Evolutionary conservation across 2,329 filamentous ascomycete genomes (phyloP), one percentile per base, ranked within the genome.

Genomic region (Alternaria ethzedia): DNA sequence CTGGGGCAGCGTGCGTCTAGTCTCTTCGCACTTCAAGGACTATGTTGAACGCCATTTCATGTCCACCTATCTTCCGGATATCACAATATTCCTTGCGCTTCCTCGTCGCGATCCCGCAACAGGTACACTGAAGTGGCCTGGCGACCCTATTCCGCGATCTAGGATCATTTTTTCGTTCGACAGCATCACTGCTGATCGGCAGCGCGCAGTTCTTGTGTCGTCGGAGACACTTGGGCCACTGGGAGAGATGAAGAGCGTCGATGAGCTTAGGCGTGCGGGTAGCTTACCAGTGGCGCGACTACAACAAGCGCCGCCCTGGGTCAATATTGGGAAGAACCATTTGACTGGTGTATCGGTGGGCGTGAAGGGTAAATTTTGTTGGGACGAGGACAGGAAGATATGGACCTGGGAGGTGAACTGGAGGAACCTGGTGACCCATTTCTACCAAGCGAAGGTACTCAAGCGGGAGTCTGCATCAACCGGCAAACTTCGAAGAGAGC

Each of bases 351-450:
- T 56, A 7, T 47, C 57, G 5, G 44, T 72, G 36, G n/a, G 45
- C 3, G 50, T 68, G 9, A 28, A 60, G 20, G 63, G 58, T 15
- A n/a, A 36, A 17, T 59, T 76, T 5, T 46, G 57, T 1, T 76
- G 72, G 74, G 59, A 74, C 25, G 59, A 66, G 2, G 54, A 49
- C 30, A 30, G 36, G 13, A 69, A 70, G 46, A 41, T 64, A 5
- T 75, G 71, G 74, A 15, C 50, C 15, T 74, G 70, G 71, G 57
- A 64, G 23, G 55, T 71, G 7, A 58, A 70, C 2, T 75, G 72
- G 72, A 70, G 56, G 28, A 57, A 17, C 9, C 43, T 75, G 20
- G 55, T 72, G 3, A 65, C 56, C n/a, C 57, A 55, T 17, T 70
- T 70, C 20, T 75, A 65, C 30, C 46, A 52, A 10, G 64, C 59